phyloP scores from a whole-genome alignment of 1,139 yeast genomes.

The Hyphopichia pseudoburtonii region DNA sequence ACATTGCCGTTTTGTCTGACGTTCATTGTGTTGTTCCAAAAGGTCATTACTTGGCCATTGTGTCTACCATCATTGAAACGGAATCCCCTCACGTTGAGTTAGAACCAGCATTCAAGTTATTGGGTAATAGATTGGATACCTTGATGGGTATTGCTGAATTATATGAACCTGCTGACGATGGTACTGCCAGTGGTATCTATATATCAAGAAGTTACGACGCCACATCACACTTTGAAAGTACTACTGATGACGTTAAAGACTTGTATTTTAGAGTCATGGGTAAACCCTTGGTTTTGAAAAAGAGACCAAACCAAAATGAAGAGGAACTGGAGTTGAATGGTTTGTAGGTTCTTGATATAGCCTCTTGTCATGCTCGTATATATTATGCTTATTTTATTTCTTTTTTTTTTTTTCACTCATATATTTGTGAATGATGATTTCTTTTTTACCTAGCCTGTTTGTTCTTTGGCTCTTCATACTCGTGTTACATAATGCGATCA shows the following conservation, averaged over 20 bases:
- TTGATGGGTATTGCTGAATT: conserved; percentile 94
- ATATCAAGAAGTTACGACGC: conserved; percentile 92
- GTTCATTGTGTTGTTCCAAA: conserved; percentile 90
- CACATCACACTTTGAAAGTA: conserved; percentile 90
- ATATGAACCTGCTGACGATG: conserved; percentile 85
- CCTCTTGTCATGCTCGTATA: too few species aligned
- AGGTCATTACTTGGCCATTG: conserved; percentile 89
- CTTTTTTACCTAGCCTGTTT: too few species aligned
- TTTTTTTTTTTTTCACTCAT: too few species aligned
- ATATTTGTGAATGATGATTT: too few species aligned
- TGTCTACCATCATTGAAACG: conserved; percentile 93
- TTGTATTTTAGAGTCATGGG: conserved; percentile 90
- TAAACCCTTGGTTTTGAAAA: conserved; percentile 82
- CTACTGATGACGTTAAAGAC: conserved; percentile 96
- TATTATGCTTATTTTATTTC: not conserved
- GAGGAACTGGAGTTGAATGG: conserved; percentile 47
- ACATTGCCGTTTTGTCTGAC: conserved; percentile 86
- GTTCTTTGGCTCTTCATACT: too few species aligned
- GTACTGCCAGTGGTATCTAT: conserved; percentile 74
- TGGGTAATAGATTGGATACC: conserved; percentile 79
- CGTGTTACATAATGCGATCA: too few species aligned
- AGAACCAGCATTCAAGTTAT: conserved; percentile 89
- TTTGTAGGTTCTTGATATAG: conserved; percentile 10
- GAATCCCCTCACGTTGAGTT: conserved; percentile 90
- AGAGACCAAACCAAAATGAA: conserved; percentile 65